Evolutionary conservation across 2,329 filamentous ascomycete genomes (phyloP).

Genomic region (Neofusicoccum cordaticola): DNA sequence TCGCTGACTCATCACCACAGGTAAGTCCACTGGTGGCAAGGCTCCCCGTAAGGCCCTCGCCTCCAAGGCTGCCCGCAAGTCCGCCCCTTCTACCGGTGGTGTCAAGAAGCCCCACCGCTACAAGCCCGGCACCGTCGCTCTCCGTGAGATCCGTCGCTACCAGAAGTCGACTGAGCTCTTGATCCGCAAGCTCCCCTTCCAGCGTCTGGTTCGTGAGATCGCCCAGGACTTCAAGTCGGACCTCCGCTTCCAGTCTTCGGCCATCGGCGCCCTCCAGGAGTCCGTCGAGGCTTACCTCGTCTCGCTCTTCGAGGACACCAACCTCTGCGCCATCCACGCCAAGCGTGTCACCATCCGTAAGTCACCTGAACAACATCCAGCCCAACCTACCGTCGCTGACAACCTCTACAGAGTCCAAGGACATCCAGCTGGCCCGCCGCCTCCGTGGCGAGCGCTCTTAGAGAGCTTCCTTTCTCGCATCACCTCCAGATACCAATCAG

Average conservation of each 20-base stretch:
- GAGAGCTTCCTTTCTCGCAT: constrained; percentile 18
- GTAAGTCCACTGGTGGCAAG: constrained; percentile 74
- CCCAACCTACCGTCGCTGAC: constrained; percentile 22
- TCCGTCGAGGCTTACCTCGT: constrained; percentile 95
- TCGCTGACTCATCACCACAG: constrained; percentile 44
- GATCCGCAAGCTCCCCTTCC: constrained; percentile 75
- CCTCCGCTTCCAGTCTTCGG: constrained; percentile 93
- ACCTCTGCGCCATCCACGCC: constrained; percentile 93
- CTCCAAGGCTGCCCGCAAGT: constrained; percentile 99
- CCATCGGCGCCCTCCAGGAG: constrained; percentile 89
- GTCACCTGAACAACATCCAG: constrained; percentile 22
- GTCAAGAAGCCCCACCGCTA: constrained; percentile 57
- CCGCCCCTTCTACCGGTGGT: constrained; percentile 86
- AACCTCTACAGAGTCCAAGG: constrained; percentile 71
- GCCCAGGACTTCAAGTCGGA: constrained; percentile 63
- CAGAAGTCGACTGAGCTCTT: constrained; percentile 88
- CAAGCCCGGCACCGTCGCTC: constrained; percentile 73
- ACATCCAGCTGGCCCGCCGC: constrained; percentile 81
- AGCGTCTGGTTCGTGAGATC: constrained; percentile 76
- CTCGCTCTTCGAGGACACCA: constrained; percentile 93
- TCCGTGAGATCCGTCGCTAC: constrained; percentile 88
- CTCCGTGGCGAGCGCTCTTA: constrained; percentile 56
- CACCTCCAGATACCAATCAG: constrained; percentile 11
- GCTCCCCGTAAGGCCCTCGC: constrained; percentile 91
- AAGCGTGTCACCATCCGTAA: constrained; percentile 82